Evolutionary conservation across 352 stramenopile genomes (phyloP).

Genomic region (Albugo candida): DNA sequence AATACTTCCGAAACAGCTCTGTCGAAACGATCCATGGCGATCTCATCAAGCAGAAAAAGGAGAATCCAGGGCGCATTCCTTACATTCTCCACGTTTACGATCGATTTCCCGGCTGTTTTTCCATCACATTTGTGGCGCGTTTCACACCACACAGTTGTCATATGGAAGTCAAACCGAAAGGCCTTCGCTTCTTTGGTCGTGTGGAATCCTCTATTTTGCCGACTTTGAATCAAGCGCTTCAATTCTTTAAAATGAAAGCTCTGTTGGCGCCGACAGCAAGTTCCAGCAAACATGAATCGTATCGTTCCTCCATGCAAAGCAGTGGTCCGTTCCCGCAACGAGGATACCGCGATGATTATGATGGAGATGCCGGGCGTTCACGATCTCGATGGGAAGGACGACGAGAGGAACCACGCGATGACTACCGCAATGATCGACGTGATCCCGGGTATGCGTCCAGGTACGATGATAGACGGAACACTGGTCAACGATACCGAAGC

Average conservation of each 20-base stretch:
- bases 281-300: too few relatives aligned
- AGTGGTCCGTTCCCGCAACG: too few relatives aligned
- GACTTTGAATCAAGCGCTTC: conserved; percentile 51
- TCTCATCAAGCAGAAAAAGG: conserved; percentile 79
- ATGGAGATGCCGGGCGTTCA: too few relatives aligned
- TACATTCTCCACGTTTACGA: conserved; percentile 73
- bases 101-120: conserved; percentile 78
- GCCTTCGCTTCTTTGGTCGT: conserved; percentile 71
- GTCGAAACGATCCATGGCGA: conserved; percentile 70
- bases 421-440: too few relatives aligned
- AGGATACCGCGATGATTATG: too few relatives aligned
- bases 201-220: conserved; percentile 74
- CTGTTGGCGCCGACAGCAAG: conserved; percentile 23
- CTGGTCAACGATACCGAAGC: too few relatives aligned
- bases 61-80: conserved; percentile 57
- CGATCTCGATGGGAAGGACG: too few relatives aligned
- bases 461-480: too few relatives aligned
- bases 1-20: conserved; percentile 57
- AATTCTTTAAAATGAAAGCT: conserved; percentile 83
- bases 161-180: conserved; percentile 71
- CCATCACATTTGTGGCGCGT: conserved; percentile 73
- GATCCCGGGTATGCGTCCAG: too few relatives aligned
- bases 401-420: too few relatives aligned
- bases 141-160: conserved; percentile 71
- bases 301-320: too few relatives aligned